Evolutionary conservation across 441 rosid genomes (phyloP), one percentile per base, ranked within the genome.

Genomic region (Populus trichocarpa): DNA sequence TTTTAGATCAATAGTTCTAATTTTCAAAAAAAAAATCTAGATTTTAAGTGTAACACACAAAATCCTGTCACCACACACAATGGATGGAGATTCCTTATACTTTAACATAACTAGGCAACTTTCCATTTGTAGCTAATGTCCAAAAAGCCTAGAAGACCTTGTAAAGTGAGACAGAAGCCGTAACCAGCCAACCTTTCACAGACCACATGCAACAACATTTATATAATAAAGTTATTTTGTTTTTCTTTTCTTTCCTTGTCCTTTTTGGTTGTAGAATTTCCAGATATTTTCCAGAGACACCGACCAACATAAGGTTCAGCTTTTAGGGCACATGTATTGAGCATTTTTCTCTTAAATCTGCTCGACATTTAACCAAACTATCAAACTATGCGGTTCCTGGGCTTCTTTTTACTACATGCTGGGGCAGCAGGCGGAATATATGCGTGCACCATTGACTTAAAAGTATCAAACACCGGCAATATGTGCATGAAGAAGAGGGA

Each of bases 221-320:
- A 22, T 53, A 53, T 53, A 16, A 53, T 2, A 53, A 25, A 28
- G 33, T 28, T 14, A 12, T 22, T 67, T 71, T 10, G 32, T 30
- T 30, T 30, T 30, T 30, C 32, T 30, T 30, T 3, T 30, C 32
- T 30, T 30, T 30, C 32, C 32, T 30, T 30, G 32, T 23, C 30
- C 38, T 64, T 33, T 69, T 30, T 30, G 32, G 32, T 72, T 61
- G 57, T 8, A 6, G 78, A 63, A 36, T 74, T 72, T 33, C 63
- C 22, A 67, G 50, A 18, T 70, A 80, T 57, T 67, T 81, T 50
- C 75, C 65, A 76, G 86, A 83, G 90, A 83, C 91, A 83, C 87
- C 85, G 87, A 87, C 88, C 87, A 86, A 83, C 88, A 89, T 83
- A 77, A 81, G 91, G 89, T 90, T 85, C 78, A 84, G 89, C 93